Evolutionary conservation across 2,329 filamentous ascomycete genomes (phyloP).

Genomic region (Fusarium sp.): DNA sequence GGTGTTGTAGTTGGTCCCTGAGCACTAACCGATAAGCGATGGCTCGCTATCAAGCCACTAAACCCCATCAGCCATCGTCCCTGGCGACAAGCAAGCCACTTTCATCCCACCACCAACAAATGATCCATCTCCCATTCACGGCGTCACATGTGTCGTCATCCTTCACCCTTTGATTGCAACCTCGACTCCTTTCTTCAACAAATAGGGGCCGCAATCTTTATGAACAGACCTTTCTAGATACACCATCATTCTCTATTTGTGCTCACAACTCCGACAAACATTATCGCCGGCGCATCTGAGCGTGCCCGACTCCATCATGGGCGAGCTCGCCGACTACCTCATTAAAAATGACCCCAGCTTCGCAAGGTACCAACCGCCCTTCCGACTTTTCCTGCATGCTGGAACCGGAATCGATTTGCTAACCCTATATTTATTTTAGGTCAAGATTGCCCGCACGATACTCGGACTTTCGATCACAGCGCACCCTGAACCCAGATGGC

Average conservation of each 20-base stretch:
- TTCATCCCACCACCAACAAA: slow-evolving; percentile 8
- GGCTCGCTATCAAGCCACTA: slow-evolving; percentile 1
- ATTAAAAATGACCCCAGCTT: slow-evolving; percentile 71
- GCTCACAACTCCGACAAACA: not conserved
- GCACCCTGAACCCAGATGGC: slow-evolving; percentile 83
- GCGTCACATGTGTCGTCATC: slow-evolving; percentile 33
- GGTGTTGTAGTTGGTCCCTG: not conserved
- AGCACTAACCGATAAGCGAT: not conserved
- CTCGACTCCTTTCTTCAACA: not conserved
- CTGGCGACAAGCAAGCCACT: slow-evolving; percentile 8
- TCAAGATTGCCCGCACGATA: slow-evolving; percentile 86
- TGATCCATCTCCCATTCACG: slow-evolving; percentile 5
- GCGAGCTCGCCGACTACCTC: slow-evolving; percentile 75
- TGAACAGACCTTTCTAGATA: not conserved
- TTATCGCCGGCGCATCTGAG: not conserved
- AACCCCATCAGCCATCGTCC: slow-evolving; percentile 8
- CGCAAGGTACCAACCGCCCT: slow-evolving; percentile 55
- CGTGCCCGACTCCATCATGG: slow-evolving; percentile 57
- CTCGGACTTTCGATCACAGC: slow-evolving; percentile 83
- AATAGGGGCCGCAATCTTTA: not conserved
- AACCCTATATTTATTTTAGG: slow-evolving; percentile 54
- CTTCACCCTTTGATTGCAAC: not conserved
- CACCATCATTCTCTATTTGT: not conserved
- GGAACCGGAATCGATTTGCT: not conserved
- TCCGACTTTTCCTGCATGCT: not conserved